Percentiles rank a stretch among this genome's conserved stretches.
Evolutionary conservation across 768 basidiomycete genomes (phyloP).

Genomic region (Hericium erinaceus): DNA sequence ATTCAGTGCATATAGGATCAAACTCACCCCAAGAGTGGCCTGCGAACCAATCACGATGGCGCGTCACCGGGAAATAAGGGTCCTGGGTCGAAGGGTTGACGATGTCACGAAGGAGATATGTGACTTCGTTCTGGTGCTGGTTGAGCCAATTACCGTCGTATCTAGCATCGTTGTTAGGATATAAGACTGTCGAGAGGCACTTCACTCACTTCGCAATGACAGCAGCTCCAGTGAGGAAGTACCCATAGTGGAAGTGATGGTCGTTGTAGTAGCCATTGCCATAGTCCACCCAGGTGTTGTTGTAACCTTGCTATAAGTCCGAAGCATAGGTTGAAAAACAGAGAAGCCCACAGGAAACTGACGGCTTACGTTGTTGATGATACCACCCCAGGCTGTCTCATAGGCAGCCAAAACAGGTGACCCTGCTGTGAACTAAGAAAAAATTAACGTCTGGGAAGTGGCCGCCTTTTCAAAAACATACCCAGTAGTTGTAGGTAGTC

Average conservation of each 20-base stretch:
- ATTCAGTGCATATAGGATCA: not conserved
- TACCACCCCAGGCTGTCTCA: constrained; percentile 28
- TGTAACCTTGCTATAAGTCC: constrained; percentile 12
- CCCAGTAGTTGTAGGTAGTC: constrained; percentile 20
- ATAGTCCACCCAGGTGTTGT: constrained; percentile 22
- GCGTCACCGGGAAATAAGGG: constrained; percentile 24
- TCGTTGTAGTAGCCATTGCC: constrained; percentile 31
- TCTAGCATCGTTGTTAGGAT: constrained; percentile 4
- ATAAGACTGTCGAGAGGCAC: not conserved
- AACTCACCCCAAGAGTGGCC: constrained; percentile 28
- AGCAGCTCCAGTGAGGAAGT: constrained; percentile 23
- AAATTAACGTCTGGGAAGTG: too few relatives aligned
- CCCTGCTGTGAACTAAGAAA: constrained; percentile 14
- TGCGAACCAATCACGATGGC: constrained; percentile 28
- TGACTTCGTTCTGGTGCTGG: constrained; percentile 19
- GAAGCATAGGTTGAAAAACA: too few relatives aligned
- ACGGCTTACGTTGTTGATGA: constrained; percentile 19
- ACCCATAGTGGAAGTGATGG: constrained; percentile 29
- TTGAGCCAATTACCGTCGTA: constrained; percentile 21
- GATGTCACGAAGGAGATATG: constrained; percentile 25
- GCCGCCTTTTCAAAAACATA: constrained; percentile 3
- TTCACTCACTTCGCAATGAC: constrained; percentile 23
- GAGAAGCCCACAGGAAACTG: too few relatives aligned
- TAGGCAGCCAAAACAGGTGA: constrained; percentile 21
- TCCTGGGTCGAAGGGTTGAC: constrained; percentile 25